phyloP scores from a whole-genome alignment of 345 rosid genomes.

The Euphorbia tirucalli region DNA sequence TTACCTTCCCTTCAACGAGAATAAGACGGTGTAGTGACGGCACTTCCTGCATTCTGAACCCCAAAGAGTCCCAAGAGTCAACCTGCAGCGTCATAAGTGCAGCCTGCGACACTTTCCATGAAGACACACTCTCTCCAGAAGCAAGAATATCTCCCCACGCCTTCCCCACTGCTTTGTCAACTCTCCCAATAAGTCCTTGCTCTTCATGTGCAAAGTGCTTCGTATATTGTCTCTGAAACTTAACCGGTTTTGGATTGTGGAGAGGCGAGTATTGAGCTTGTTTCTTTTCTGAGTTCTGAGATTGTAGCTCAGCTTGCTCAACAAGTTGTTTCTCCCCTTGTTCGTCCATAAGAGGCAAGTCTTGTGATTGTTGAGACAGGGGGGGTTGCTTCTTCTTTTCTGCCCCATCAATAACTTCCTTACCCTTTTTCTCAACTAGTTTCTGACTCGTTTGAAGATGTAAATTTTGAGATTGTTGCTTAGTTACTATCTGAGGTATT shows the following conservation, averaged over 20 bases:
- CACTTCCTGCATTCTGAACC: constrained; percentile 67
- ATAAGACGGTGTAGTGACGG: constrained; percentile 64
- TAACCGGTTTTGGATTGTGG: background rate
- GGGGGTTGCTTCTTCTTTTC: background rate
- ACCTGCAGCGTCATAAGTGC: constrained; percentile 43
- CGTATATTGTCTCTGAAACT: background rate
- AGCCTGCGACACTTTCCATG: constrained; percentile 57
- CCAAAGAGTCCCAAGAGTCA: constrained; percentile 73
- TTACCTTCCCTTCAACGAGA: constrained; percentile 64
- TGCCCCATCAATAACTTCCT: background rate
- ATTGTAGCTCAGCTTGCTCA: background rate
- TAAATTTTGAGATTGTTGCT: background rate
- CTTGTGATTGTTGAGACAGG: background rate
- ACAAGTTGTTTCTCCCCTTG: background rate
- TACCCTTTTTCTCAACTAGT: background rate
- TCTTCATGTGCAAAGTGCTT: background rate
- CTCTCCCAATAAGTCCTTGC: constrained; percentile 24
- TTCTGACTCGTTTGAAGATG: background rate
- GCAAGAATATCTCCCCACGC: constrained; percentile 42
- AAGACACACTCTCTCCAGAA: constrained; percentile 54
- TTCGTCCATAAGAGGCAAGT: background rate
- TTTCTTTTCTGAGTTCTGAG: background rate
- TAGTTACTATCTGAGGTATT: background rate
- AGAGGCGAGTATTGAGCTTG: background rate
- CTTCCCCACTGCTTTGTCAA: constrained; percentile 44